Evolutionary conservation across 2,329 filamentous ascomycete species (phyloP).

Genomic region (Fusarium algeriense): DNA sequence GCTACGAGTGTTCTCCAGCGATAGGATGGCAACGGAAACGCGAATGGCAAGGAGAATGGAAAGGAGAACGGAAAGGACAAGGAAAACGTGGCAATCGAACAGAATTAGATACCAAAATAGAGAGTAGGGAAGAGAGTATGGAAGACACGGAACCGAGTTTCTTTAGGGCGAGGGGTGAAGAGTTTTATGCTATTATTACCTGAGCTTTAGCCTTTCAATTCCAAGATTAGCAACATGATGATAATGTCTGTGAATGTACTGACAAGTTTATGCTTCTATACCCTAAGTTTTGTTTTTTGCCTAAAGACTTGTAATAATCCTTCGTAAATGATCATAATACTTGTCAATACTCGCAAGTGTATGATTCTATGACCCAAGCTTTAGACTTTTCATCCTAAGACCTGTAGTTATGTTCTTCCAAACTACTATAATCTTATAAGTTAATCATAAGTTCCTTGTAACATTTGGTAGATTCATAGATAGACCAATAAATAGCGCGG

Average conservation of each 20-base stretch:
- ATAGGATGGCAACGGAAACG: constrained; percentile 3
- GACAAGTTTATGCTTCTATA: not conserved
- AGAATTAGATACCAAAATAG: constrained; percentile 30
- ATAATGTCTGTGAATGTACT: not conserved
- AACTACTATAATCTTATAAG: not conserved
- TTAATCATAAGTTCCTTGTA: not conserved
- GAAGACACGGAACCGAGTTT: not conserved
- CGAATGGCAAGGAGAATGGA: not conserved
- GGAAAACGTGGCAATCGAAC: not conserved
- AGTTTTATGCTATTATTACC: not conserved
- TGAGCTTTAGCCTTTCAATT: not conserved
- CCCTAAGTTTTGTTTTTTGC: not conserved
- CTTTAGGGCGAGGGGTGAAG: constrained; percentile 28
- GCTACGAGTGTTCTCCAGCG: constrained; percentile 44
- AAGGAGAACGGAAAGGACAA: not conserved
- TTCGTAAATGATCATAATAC: too few species aligned
- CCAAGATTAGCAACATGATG: not conserved
- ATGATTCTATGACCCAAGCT: too few species aligned
- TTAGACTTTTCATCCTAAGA: too few species aligned
- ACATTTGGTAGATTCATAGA: not conserved
- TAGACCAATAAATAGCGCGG: too few species aligned
- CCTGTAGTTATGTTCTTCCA: too few species aligned
- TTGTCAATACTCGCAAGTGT: too few species aligned
- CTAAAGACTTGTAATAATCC: not conserved
- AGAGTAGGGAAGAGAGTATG: constrained; percentile 12